phyloP scores from a whole-genome alignment of 2,329 filamentous ascomycete species.

The Cordyceps militaris region DNA sequence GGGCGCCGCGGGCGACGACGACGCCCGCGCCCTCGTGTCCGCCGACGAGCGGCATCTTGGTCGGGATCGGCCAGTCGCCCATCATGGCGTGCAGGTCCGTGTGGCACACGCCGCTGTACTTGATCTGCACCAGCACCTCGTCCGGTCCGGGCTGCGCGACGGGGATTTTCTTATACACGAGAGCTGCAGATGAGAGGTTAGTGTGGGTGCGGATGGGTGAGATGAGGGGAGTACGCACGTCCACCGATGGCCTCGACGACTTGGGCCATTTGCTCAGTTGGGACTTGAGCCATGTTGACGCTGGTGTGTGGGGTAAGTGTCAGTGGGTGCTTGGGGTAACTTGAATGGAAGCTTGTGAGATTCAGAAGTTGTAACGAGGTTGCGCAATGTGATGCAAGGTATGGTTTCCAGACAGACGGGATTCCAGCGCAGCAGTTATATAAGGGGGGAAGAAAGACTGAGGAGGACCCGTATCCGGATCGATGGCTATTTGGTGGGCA shows the following conservation, averaged over 20 bases:
- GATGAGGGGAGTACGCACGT: slow-evolving; percentile 35
- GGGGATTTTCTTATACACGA: slow-evolving; percentile 72
- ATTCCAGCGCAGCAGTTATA: too few relatives aligned
- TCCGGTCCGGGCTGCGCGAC: slow-evolving; percentile 76
- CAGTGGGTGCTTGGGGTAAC: neutral
- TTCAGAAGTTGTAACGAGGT: neutral
- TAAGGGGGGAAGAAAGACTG: too few relatives aligned
- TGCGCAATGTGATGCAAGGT: neutral
- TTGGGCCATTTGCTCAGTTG: slow-evolving; percentile 83
- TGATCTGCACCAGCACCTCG: slow-evolving; percentile 87
- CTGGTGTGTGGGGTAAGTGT: too few relatives aligned
- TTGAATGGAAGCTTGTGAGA: neutral
- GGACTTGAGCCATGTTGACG: slow-evolving; percentile 46
- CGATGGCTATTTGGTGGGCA: too few relatives aligned
- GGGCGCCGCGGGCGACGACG: slow-evolving; percentile 70
- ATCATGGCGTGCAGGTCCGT: slow-evolving; percentile 75
- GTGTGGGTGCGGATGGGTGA: slow-evolving; percentile 14
- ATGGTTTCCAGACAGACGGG: too few relatives aligned
- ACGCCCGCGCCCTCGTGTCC: slow-evolving; percentile 75
- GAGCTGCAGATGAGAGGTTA: slow-evolving; percentile 33
- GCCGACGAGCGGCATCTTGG: slow-evolving; percentile 78
- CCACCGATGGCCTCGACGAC: slow-evolving; percentile 77
- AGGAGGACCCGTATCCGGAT: too few relatives aligned
- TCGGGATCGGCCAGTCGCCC: slow-evolving; percentile 81
- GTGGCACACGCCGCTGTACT: slow-evolving; percentile 86